phyloP scores from a whole-genome alignment of 371 early-diverging fungal species.

The Mortierella sp. region DNA sequence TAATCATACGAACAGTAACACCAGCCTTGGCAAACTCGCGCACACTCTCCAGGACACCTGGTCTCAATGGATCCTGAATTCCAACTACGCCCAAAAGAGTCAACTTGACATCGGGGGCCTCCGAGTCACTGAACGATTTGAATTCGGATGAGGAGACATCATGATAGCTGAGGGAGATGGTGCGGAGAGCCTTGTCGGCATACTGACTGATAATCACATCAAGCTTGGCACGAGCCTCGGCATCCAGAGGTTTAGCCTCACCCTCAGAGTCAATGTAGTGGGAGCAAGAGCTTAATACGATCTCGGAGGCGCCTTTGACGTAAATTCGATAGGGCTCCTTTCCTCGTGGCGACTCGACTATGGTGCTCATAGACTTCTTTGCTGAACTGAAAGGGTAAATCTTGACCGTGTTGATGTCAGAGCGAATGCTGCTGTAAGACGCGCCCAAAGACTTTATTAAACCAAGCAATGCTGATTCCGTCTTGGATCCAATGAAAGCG shows the following conservation, averaged over 20 bases:
- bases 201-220: slow-evolving; percentile 75
- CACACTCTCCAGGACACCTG: slow-evolving; percentile 89
- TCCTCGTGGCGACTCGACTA: slow-evolving; percentile 60
- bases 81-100: slow-evolving; percentile 88
- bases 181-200: slow-evolving; percentile 90
- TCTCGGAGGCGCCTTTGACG: slow-evolving; percentile 91
- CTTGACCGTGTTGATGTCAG: slow-evolving; percentile 65
- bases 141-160: slow-evolving; percentile 63
- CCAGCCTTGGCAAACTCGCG: slow-evolving; percentile 87
- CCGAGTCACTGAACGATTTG: slow-evolving; percentile 61
- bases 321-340: slow-evolving; percentile 69
- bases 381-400: slow-evolving; percentile 88
- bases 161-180: slow-evolving; percentile 88
- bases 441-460: slow-evolving; percentile 73
- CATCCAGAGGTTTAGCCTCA: slow-evolving; percentile 62
- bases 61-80: slow-evolving; percentile 94
- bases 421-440: slow-evolving; percentile 72
- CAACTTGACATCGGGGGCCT: slow-evolving; percentile 73
- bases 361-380: slow-evolving; percentile 86
- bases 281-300: slow-evolving; percentile 75
- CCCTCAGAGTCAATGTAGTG: slow-evolving; percentile 72
- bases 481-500: slow-evolving; percentile 91
- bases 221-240: slow-evolving; percentile 61
- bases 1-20: slow-evolving; percentile 96
- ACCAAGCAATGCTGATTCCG: slow-evolving; percentile 92